Conservation (phyloP, 768 basidiomycete species). For the Pilatotrama ljubarskyi region DNA sequence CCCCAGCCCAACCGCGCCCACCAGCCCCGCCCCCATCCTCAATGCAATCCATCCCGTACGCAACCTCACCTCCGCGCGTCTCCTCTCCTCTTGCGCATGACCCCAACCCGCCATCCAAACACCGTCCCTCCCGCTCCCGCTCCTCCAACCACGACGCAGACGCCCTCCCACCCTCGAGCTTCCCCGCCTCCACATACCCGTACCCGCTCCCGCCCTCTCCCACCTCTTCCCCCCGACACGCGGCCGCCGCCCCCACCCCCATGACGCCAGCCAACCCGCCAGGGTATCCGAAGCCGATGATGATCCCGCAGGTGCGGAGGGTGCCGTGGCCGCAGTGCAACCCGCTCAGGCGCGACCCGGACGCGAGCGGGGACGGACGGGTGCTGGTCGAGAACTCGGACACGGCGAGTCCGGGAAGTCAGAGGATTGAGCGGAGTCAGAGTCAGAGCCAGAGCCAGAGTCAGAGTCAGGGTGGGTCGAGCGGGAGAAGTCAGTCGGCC, state of each 20-base stretch:
- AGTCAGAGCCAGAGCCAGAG: slow-evolving; percentile 17
- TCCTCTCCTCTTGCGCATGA: background rate
- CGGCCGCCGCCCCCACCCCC: background rate
- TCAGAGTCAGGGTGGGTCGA: slow-evolving; percentile 6
- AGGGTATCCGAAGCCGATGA: background rate
- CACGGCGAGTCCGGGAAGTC: slow-evolving; percentile 15
- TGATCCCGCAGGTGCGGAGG: background rate
- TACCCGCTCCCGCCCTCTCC: background rate
- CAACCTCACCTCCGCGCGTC: slow-evolving; percentile 3
- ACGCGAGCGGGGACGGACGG: slow-evolving; percentile 13
- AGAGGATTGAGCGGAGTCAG: background rate
- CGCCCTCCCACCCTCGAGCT: slow-evolving; percentile 8
- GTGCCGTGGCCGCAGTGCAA: slow-evolving; percentile 8
- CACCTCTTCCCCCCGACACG: background rate
- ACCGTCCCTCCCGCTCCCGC: no score
- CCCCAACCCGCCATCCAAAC: background rate
- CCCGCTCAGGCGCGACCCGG: slow-evolving; percentile 4
- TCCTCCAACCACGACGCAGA: background rate
- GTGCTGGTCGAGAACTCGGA: slow-evolving; percentile 17
- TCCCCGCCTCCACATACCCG: background rate
- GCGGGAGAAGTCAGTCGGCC: background rate
- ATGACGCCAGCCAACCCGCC: no score
- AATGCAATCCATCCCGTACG: background rate
- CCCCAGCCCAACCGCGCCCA: background rate
- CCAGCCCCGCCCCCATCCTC: background rate